These are phyloP conservation scores for Sporothrix luriei DNA, from an alignment of 2,329 filamentous ascomycete genomes.

Conservation along the genomic window DNA sequence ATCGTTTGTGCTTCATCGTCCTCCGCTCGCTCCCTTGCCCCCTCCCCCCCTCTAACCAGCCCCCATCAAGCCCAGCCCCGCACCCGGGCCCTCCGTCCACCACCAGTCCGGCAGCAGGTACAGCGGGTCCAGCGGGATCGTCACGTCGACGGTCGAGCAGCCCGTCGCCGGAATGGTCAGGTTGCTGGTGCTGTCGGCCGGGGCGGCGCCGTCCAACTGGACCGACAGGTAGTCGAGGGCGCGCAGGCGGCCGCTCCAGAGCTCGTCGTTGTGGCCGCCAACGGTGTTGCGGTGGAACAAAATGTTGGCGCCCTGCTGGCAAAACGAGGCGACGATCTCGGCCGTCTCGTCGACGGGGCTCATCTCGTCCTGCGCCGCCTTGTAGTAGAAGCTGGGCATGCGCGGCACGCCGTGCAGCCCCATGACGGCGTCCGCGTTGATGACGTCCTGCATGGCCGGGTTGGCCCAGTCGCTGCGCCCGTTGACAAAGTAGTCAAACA, in stretches of 20 bases:
- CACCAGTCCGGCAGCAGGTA: conserved; percentile 30
- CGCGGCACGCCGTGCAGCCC: conserved; percentile 46
- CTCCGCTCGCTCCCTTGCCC: not conserved
- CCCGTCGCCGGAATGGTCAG: conserved; percentile 23
- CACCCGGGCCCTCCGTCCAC: conserved; percentile 29
- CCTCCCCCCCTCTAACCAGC: not conserved
- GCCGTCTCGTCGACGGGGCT: conserved; percentile 27
- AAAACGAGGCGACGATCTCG: conserved; percentile 46
- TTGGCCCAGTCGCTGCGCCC: conserved; percentile 36
- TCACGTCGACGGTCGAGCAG: conserved; percentile 12
- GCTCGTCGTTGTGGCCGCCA: conserved; percentile 28
- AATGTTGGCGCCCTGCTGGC: conserved; percentile 47
- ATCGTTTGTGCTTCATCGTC: too few relatives aligned
- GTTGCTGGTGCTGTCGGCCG: not conserved
- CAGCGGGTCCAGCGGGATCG: conserved; percentile 27
- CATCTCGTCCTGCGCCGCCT: conserved; percentile 39
- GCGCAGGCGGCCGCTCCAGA: conserved; percentile 24
- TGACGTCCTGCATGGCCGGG: conserved; percentile 38
- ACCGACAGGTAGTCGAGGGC: conserved; percentile 23
- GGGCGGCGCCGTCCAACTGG: not conserved
- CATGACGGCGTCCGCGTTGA: conserved; percentile 41
- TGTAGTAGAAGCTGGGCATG: conserved; percentile 52
- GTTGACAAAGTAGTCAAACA: conserved; percentile 47
- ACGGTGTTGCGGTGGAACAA: conserved; percentile 30
- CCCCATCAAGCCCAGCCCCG: not conserved